These are phyloP conservation scores for Pseudoturritis turrita DNA, from an alignment of 345 rosid genomes.

Conservation along the genomic window DNA sequence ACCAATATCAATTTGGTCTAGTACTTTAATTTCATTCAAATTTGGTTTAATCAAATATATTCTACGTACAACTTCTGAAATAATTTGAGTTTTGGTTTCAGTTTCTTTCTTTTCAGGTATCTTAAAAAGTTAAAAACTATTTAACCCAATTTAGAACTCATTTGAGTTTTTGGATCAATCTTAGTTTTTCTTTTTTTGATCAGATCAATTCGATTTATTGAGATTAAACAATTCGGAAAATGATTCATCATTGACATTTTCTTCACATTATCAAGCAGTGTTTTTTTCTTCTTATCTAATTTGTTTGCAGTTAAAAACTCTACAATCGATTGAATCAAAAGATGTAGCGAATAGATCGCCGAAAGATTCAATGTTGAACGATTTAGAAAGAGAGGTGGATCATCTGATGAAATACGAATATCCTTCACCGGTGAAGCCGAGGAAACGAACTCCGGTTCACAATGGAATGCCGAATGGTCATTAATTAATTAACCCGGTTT, in stretches of 20 bases:
- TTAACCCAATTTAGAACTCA: not conserved
- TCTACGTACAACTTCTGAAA: too few species aligned
- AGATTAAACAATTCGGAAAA: not conserved
- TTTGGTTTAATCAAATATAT: not conserved
- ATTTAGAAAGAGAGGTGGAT: constrained; percentile 14
- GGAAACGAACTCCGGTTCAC: constrained; percentile 28
- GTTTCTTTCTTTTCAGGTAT: not conserved
- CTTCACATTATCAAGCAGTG: not conserved
- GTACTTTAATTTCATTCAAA: too few species aligned
- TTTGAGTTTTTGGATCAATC: not conserved
- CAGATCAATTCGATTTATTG: not conserved
- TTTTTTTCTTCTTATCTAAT: not conserved
- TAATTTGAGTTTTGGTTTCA: not conserved
- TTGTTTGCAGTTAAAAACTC: not conserved
- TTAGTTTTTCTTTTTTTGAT: too few species aligned
- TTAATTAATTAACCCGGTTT: constrained; percentile 6
- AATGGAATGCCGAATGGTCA: constrained; percentile 12
- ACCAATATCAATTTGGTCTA: too few species aligned
- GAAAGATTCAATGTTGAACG: not conserved
- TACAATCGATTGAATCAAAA: not conserved
- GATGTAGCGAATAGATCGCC: not conserved
- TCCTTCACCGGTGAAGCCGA: constrained; percentile 13
- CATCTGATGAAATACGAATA: constrained; percentile 20
- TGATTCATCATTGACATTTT: too few species aligned
- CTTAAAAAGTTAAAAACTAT: not conserved